Conservation (phyloP, 108 stramenopile genomes). For the Skeletonema potamos region DNA sequence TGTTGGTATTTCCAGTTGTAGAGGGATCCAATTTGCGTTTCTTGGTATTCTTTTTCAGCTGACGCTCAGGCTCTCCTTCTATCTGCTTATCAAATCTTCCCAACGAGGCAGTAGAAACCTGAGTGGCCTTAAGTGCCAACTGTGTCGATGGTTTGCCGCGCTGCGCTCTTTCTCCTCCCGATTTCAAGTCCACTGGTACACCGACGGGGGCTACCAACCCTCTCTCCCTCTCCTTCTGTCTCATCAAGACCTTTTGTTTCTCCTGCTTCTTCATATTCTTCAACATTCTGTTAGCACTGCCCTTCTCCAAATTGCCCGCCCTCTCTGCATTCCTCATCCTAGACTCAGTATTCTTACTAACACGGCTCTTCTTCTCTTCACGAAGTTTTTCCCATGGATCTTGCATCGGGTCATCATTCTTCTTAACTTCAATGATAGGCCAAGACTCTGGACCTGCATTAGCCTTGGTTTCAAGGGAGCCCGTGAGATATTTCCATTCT, state of each 20-base stretch:
- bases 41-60: slow-evolving; percentile 59
- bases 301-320: slow-evolving; percentile 65
- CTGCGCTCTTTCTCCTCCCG: slow-evolving; percentile 2
- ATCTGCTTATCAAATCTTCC: slow-evolving; percentile 83
- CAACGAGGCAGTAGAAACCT: slow-evolving; percentile 78
- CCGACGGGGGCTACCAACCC: slow-evolving; percentile 66
- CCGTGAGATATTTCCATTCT: slow-evolving; percentile 83
- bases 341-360: slow-evolving; percentile 68
- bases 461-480: slow-evolving; percentile 65
- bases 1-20: slow-evolving; percentile 38
- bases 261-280: slow-evolving; percentile 58
- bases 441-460: slow-evolving; percentile 69
- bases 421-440: slow-evolving; percentile 90
- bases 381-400: slow-evolving; percentile 86
- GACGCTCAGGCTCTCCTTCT: slow-evolving; percentile 81
- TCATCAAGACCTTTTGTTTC: slow-evolving; percentile 45
- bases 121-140: slow-evolving; percentile 73
- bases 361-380: slow-evolving; percentile 67
- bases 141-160: slow-evolving; percentile 72
- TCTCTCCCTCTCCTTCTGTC: slow-evolving; percentile 50
- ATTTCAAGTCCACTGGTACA: slow-evolving; percentile 70
- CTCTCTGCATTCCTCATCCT: slow-evolving; percentile 82
- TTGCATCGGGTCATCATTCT: slow-evolving; percentile 75
- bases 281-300: slow-evolving; percentile 57
- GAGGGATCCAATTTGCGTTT: slow-evolving; percentile 71